Evolutionary conservation across 192 early-diverging fungal genomes (phyloP).

Genomic region (Tieghemiomyces parasiticus): DNA sequence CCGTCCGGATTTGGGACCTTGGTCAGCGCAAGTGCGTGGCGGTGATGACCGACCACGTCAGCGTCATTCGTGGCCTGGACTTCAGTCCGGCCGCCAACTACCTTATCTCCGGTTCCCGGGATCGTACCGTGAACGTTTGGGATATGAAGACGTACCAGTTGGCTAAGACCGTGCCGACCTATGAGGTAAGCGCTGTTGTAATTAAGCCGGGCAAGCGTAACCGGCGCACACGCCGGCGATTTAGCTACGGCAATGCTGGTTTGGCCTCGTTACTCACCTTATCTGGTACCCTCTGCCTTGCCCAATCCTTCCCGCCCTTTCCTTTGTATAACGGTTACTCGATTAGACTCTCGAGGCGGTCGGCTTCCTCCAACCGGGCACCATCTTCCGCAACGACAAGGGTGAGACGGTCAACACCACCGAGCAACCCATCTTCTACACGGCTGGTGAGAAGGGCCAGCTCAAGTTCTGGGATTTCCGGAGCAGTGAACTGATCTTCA

Average conservation of each 20-base stretch:
- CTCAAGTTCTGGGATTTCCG: conserved; percentile 80
- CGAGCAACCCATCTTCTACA: conserved; percentile 41
- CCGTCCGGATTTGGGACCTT: conserved; percentile 84
- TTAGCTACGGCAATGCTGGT: no score
- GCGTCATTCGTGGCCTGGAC: conserved; percentile 79
- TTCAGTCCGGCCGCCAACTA: conserved; percentile 52
- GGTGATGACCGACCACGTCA: conserved; percentile 71
- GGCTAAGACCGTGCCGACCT: conserved; percentile 70
- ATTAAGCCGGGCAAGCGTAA: no score
- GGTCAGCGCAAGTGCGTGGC: conserved; percentile 51
- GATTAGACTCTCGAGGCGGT: conserved; percentile 71
- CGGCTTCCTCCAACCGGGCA: conserved; percentile 42
- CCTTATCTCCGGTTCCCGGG: conserved; percentile 75
- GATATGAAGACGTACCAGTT: conserved; percentile 45
- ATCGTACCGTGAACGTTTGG: conserved; percentile 87
- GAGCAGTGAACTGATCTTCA: conserved; percentile 49
- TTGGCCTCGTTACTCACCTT: no score
- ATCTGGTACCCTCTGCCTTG: no score
- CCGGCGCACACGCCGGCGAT: no score
- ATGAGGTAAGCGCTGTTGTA: no score
- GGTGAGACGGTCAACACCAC: background rate
- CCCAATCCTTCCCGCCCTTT: no score
- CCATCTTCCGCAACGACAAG: conserved; percentile 12
- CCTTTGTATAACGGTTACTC: no score
- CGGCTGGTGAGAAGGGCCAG: conserved; percentile 68